phyloP scores from a whole-genome alignment of 805 yeast genomes.

The Candida pseudofarinosa region DNA sequence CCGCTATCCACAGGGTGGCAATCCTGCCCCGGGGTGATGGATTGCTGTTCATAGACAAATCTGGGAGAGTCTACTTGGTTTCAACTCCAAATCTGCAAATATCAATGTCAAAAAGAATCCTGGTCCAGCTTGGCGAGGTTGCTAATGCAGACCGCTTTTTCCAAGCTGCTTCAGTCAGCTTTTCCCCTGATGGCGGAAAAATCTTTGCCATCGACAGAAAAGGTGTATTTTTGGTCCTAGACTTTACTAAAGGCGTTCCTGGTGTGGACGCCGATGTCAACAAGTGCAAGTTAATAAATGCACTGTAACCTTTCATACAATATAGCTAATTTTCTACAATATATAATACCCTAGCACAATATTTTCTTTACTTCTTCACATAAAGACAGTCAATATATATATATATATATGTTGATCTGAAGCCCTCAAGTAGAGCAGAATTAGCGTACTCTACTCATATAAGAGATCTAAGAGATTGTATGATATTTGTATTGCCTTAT shows the following conservation, averaged over 20 bases:
- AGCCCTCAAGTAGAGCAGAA: too few species aligned
- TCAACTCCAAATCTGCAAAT: slow-evolving; percentile 47
- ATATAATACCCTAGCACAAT: background rate
- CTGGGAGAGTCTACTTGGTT: slow-evolving; percentile 70
- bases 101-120: slow-evolving; percentile 36
- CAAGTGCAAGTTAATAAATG: slow-evolving; percentile 55
- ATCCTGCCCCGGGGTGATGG: slow-evolving; percentile 86
- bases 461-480: too few species aligned
- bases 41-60: slow-evolving; percentile 72
- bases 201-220: slow-evolving; percentile 75
- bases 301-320: too few species aligned
- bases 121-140: slow-evolving; percentile 72
- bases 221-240: slow-evolving; percentile 74
- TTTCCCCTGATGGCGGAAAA: slow-evolving; percentile 78
- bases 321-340: slow-evolving; percentile 2
- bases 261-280: slow-evolving; percentile 61
- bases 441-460: too few species aligned
- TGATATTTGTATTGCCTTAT: too few species aligned
- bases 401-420: too few species aligned
- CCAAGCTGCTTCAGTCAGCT: slow-evolving; percentile 76
- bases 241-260: slow-evolving; percentile 83
- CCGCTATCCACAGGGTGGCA: slow-evolving; percentile 66
- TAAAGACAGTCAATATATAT: too few species aligned
- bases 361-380: too few species aligned
- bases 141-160: slow-evolving; percentile 66